These are phyloP conservation scores for Ligustrum vulgare DNA, from an alignment of 257 asterid genomes.

Conservation along the genomic window DNA sequence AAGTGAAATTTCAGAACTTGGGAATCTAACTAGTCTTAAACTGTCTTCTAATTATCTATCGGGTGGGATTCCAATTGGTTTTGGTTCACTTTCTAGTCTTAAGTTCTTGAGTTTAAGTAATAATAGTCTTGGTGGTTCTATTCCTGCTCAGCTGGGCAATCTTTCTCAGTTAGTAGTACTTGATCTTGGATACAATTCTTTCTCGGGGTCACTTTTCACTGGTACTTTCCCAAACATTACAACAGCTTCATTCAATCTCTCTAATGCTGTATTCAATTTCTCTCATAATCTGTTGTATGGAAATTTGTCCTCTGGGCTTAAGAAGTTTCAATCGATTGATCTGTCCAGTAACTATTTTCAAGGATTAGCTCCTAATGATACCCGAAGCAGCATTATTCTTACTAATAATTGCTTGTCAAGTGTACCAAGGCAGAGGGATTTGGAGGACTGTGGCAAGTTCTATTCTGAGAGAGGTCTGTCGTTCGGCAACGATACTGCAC, in stretches of 20 bases:
- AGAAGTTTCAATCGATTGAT: slow-evolving; percentile 34
- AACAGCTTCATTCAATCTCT: slow-evolving; percentile 21
- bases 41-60: slow-evolving; percentile 57
- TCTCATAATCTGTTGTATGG: slow-evolving; percentile 66
- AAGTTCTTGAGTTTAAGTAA: slow-evolving; percentile 40
- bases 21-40: slow-evolving; percentile 54
- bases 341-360: slow-evolving; percentile 53
- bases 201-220: slow-evolving; percentile 53
- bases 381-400: slow-evolving; percentile 6
- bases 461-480: slow-evolving; percentile 35
- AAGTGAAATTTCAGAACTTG: slow-evolving; percentile 39
- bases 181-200: slow-evolving; percentile 54
- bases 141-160: slow-evolving; percentile 56
- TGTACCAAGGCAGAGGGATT: slow-evolving; percentile 37
- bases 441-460: slow-evolving; percentile 39
- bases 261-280: slow-evolving; percentile 46
- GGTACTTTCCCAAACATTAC: slow-evolving; percentile 42
- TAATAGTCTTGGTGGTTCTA: slow-evolving; percentile 48
- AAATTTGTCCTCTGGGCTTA: slow-evolving; percentile 31
- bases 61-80: slow-evolving; percentile 47
- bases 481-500: slow-evolving; percentile 1
- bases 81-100: slow-evolving; percentile 48
- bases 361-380: slow-evolving; percentile 42
- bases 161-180: slow-evolving; percentile 46
- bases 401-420: slow-evolving; percentile 46